Conservation (phyloP, 257 asterid species). For the Voacanga thouarsii region DNA sequence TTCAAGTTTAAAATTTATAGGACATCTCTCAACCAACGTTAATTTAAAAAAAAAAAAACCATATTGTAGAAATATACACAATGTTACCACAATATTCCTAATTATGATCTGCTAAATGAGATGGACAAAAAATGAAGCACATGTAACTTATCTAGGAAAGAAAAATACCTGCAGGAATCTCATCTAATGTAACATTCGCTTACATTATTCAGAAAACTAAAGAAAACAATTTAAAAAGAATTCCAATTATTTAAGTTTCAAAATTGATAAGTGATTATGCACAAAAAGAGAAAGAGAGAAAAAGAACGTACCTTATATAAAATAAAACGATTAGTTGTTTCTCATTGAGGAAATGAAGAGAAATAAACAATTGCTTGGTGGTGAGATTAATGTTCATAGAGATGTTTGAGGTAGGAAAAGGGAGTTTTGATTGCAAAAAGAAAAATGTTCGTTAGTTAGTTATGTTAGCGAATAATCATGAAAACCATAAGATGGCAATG, state of each 20-base stretch:
- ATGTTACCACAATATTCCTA: too few relatives aligned
- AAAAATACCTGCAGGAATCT: too few relatives aligned
- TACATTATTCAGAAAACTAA: not conserved
- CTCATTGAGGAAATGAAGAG: not conserved
- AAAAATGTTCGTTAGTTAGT: not conserved
- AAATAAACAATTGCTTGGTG: not conserved
- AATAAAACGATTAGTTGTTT: not conserved
- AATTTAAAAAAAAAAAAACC: too few relatives aligned
- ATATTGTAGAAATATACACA: too few relatives aligned
- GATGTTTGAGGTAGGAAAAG: not conserved
- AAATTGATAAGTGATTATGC: not conserved
- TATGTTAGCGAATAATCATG: constrained; percentile 1
- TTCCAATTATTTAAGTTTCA: not conserved
- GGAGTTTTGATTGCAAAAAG: not conserved
- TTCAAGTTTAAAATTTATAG: too few relatives aligned
- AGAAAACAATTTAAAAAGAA: not conserved
- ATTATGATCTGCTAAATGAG: not conserved
- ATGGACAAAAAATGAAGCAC: not conserved
- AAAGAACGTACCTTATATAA: not conserved
- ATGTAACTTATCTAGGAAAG: too few relatives aligned
- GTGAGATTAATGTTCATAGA: too few relatives aligned
- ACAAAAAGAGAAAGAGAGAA: not conserved
- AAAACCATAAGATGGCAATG: not conserved
- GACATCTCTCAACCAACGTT: too few relatives aligned
- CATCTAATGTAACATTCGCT: too few relatives aligned